Base-by-base conservation (phyloP, 495 filamentous ascomycete genomes). In the Lineolata rhizophorae region DNA sequence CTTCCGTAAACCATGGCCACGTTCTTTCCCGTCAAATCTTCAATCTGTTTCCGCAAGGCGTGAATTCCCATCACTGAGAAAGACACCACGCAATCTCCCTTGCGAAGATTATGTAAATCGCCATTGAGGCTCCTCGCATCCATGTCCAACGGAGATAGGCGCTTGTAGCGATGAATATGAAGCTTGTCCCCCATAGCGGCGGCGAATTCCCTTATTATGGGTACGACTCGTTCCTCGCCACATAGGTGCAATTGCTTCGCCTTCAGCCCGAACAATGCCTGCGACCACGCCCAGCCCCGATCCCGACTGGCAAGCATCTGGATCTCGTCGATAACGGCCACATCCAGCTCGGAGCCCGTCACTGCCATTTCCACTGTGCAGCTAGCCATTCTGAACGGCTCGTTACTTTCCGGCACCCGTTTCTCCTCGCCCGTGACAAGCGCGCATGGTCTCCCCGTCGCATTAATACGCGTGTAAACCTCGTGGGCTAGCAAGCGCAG, bases 301-400 rank as follows among this genome's bases (percentile, higher is more conserved):
- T 74, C 62, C 2, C 48, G 30, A 43, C 80, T 69, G 13, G 71
- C 75, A 35, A 95, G 83, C 87, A 94, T 94, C 48, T 99, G 90
- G 35, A 95, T 95, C 55, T 97, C 85, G 45, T 97, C 85, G 34
- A 99, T 80, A 40, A 99, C 85, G 5, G 80, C 83, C 32, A 95
- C 87, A 29, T 95, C 85, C 18, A 83, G 68, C 3, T 43, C 39
- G 10, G 44, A 45, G 35, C 72, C 75, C 6, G 91, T 39, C 21
- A 74, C 76, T 25, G 82, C 66, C 90, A 99, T 99, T 49, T 99
- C 90, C 8, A 99, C 85, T 0, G 90, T 99, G 44, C 90, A 93
- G 50, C 79, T 85, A 32, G 55, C 56, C 48, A 91, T 70, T 12
- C 25, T 26, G 52, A 53, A 8, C 16, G 19, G 10, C 15, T 56